phyloP scores from a whole-genome alignment of 2,329 filamentous ascomycete species.

The Hymenotorrendiella dingleyae region DNA sequence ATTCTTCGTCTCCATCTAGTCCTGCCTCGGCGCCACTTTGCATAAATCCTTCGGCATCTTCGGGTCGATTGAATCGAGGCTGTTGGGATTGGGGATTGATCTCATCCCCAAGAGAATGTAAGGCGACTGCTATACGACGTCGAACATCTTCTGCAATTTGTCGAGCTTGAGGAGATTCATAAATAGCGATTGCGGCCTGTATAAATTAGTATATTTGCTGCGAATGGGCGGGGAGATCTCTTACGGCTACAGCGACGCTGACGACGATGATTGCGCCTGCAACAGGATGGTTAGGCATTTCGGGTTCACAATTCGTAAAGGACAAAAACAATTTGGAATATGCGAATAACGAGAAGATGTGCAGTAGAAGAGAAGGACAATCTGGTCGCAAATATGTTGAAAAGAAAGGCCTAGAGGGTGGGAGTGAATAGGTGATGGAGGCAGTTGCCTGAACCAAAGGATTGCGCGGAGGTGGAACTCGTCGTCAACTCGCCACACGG shows the following conservation, averaged over 20 bases:
- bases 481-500: slow-evolving; percentile 8
- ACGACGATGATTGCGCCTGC: slow-evolving; percentile 31
- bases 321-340: background rate
- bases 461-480: slow-evolving; percentile 8
- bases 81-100: slow-evolving; percentile 36
- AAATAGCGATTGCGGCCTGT: slow-evolving; percentile 39
- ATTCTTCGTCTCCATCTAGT: slow-evolving; percentile 58
- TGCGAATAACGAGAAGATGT: background rate
- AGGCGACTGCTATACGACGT: slow-evolving; percentile 53
- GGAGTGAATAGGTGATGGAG: background rate
- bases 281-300: slow-evolving; percentile 30
- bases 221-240: slow-evolving; percentile 8
- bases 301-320: slow-evolving; percentile 8
- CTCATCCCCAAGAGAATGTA: slow-evolving; percentile 53
- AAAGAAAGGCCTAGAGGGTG: background rate
- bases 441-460: slow-evolving; percentile 8
- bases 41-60: slow-evolving; percentile 60
- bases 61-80: slow-evolving; percentile 58
- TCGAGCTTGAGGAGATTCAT: slow-evolving; percentile 58
- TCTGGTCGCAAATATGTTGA: background rate
- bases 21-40: slow-evolving; percentile 43
- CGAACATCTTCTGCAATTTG: slow-evolving; percentile 56
- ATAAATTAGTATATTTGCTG: slow-evolving; percentile 8
- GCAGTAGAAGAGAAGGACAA: background rate
- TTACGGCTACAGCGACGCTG: slow-evolving; percentile 28